These are phyloP conservation scores for Bipolaris zeicola DNA, from an alignment of 2,329 filamentous ascomycete species.

Conservation along the genomic window DNA sequence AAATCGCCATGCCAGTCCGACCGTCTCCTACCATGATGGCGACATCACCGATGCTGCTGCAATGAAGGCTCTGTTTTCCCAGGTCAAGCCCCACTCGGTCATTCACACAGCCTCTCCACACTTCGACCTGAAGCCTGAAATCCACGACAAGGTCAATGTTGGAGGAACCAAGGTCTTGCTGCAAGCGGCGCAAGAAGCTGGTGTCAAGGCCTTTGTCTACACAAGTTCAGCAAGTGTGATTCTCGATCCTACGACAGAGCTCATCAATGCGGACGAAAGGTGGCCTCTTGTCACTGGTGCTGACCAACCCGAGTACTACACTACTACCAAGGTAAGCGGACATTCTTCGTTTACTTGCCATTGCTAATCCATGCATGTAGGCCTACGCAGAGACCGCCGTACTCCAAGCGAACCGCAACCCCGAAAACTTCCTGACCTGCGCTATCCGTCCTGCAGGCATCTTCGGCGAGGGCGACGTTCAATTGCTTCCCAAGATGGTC, in stretches of 20 bases:
- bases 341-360: not conserved
- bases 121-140: slow-evolving; percentile 45
- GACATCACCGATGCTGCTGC: slow-evolving; percentile 56
- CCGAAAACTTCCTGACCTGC: slow-evolving; percentile 55
- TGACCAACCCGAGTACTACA: slow-evolving; percentile 58
- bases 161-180: slow-evolving; percentile 57
- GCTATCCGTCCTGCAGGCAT: slow-evolving; percentile 58
- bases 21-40: slow-evolving; percentile 56
- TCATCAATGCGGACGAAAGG: slow-evolving; percentile 57
- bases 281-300: slow-evolving; percentile 54
- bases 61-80: slow-evolving; percentile 50
- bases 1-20: slow-evolving; percentile 48
- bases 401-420: slow-evolving; percentile 55
- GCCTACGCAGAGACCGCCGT: slow-evolving; percentile 56
- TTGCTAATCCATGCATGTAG: slow-evolving; percentile 23
- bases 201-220: slow-evolving; percentile 60
- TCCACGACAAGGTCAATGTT: slow-evolving; percentile 59
- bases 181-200: slow-evolving; percentile 53
- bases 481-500: slow-evolving; percentile 53
- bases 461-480: slow-evolving; percentile 57
- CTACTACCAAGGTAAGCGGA: slow-evolving; percentile 53
- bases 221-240: slow-evolving; percentile 59
- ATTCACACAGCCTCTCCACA: slow-evolving; percentile 59
- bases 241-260: slow-evolving; percentile 51
- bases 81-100: slow-evolving; percentile 54